Percentiles rank a stretch among this genome's conserved stretches.
phyloP scores from a whole-genome alignment of 352 stramenopile species.

The Peronospora destructor region DNA sequence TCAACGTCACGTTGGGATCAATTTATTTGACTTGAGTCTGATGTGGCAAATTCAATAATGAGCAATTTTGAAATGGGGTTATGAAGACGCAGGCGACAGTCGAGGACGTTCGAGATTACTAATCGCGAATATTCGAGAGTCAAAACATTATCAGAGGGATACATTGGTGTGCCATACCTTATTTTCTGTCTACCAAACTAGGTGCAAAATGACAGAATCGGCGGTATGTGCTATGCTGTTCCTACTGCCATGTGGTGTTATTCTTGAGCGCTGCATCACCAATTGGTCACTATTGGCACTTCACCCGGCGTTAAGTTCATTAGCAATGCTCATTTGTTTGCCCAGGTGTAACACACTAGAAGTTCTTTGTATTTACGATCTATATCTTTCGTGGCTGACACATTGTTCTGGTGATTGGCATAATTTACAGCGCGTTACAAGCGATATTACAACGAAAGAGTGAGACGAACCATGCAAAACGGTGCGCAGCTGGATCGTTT shows the following conservation, averaged over 20 bases:
- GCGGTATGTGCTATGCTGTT: conserved; percentile 39
- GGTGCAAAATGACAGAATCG: conserved; percentile 15
- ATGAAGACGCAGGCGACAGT: background rate
- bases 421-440: conserved; percentile 35
- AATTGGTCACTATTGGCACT: conserved; percentile 47
- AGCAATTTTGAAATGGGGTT: background rate
- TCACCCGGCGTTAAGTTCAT: conserved; percentile 44
- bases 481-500: conserved; percentile 19
- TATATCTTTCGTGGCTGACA: conserved; percentile 1
- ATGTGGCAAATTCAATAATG: background rate
- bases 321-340: conserved; percentile 48
- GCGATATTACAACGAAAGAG: conserved; percentile 48
- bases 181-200: background rate
- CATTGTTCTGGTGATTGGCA: conserved; percentile 9
- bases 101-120: conserved; percentile 10
- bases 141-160: background rate
- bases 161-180: conserved; percentile 1
- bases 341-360: conserved; percentile 27
- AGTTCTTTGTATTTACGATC: background rate
- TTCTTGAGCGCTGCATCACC: conserved; percentile 40
- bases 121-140: conserved; percentile 23
- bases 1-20: background rate
- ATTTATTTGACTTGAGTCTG: conserved; percentile 7
- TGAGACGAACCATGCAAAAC: conserved; percentile 30
- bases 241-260: conserved; percentile 35